A percentile compares a stretch with the other conserved stretches of the same genome.
Conservation (phyloP, 805 yeast species). For the Yamadazyma ubonensis region DNA sequence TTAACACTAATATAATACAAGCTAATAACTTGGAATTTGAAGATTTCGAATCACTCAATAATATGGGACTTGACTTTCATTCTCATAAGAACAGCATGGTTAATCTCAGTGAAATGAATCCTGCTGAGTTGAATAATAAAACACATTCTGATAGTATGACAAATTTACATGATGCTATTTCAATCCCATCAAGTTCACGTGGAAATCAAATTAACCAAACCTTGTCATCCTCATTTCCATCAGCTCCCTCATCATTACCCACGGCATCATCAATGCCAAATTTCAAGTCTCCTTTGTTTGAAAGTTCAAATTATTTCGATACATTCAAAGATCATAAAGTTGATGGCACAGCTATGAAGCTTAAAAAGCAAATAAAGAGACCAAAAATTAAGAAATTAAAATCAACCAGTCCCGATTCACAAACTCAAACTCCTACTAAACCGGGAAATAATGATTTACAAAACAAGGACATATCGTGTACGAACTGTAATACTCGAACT, state of each 20-base stretch:
- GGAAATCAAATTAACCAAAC: constrained; percentile 1
- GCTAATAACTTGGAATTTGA: constrained; percentile 8
- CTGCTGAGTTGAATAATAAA: too few relatives aligned
- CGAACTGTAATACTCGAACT: constrained; percentile 87
- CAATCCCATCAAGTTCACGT: constrained; percentile 1
- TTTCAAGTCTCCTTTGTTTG: constrained; percentile 15
- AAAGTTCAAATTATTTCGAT: constrained; percentile 14
- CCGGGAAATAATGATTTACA: constrained; percentile 3
- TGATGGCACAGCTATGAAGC: constrained; percentile 8
- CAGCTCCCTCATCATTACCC: constrained; percentile 4
- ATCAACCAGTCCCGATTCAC: constrained; percentile 8
- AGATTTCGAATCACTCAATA: constrained; percentile 10
- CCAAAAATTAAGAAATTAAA: constrained; percentile 11
- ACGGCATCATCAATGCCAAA: constrained; percentile 10
- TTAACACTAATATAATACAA: constrained; percentile 1
- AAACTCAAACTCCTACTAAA: not conserved
- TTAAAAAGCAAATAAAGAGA: constrained; percentile 10
- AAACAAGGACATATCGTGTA: constrained; percentile 45
- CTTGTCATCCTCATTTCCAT: not conserved
- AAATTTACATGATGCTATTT: not conserved
- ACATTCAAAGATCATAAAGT: constrained; percentile 9
- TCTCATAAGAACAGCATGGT: constrained; percentile 15
- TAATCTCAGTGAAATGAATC: constrained; percentile 12
- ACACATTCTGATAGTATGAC: constrained; percentile 3
- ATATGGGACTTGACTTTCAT: constrained; percentile 6